A percentile compares a stretch with the other conserved stretches of the same genome.
phyloP scores from a whole-genome alignment of 2,329 filamentous ascomycete genomes.

The Torrubiellomyces zombiae region DNA sequence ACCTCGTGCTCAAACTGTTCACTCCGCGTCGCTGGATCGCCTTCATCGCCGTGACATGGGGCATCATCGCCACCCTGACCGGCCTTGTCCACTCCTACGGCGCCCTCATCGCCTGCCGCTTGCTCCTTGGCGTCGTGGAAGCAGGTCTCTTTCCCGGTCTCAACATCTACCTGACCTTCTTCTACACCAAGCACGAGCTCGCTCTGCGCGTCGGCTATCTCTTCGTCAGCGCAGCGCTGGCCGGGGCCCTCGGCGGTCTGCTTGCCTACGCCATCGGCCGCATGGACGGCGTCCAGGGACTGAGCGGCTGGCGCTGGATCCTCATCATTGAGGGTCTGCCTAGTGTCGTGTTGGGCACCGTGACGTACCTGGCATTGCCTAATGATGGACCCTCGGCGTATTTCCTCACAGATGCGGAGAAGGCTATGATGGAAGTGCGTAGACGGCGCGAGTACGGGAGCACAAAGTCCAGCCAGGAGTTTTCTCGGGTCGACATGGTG shows the following conservation, averaged over 20 bases:
- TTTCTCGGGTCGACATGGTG: slow-evolving; percentile 43
- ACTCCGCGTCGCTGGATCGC: slow-evolving; percentile 46
- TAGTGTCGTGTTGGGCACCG: slow-evolving; percentile 19
- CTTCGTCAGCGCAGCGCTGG: slow-evolving; percentile 53
- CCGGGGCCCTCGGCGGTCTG: slow-evolving; percentile 55
- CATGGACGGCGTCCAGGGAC: slow-evolving; percentile 49
- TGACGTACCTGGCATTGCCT: slow-evolving; percentile 18
- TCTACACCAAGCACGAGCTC: slow-evolving; percentile 59
- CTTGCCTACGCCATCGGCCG: slow-evolving; percentile 58
- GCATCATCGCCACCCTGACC: slow-evolving; percentile 50
- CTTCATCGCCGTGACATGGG: slow-evolving; percentile 49
- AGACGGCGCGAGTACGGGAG: slow-evolving; percentile 26
- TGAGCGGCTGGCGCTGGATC: slow-evolving; percentile 57
- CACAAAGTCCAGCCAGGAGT: slow-evolving; percentile 27
- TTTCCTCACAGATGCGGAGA: slow-evolving; percentile 39
- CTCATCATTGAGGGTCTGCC: slow-evolving; percentile 36
- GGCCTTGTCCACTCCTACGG: slow-evolving; percentile 51
- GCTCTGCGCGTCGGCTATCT: slow-evolving; percentile 58
- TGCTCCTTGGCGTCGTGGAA: slow-evolving; percentile 53
- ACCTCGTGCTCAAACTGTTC: slow-evolving; percentile 46
- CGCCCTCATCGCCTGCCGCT: slow-evolving; percentile 48
- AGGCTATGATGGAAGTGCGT: slow-evolving; percentile 43
- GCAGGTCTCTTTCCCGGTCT: slow-evolving; percentile 55
- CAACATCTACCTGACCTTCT: slow-evolving; percentile 55
- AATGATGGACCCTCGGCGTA: slow-evolving; percentile 34